phyloP scores from a whole-genome alignment of 176 grass and related monocot genomes.

The Oryza rufipogon region DNA sequence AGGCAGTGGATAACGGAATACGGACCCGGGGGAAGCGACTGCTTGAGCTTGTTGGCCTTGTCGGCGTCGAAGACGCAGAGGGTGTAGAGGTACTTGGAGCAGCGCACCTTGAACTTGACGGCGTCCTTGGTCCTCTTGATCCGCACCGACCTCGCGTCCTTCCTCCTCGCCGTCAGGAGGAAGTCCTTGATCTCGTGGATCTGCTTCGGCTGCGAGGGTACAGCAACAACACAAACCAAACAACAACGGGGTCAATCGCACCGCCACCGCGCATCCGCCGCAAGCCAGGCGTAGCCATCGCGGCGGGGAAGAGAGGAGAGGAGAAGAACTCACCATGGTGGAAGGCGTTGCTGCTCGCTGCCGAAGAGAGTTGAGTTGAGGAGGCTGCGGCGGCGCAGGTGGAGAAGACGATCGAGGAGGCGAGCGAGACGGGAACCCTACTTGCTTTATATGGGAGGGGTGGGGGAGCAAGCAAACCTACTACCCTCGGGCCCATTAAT shows the following conservation, averaged over 20 bases:
- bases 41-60: constrained; percentile 90
- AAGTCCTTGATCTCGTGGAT: constrained; percentile 95
- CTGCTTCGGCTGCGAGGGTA: constrained; percentile 67
- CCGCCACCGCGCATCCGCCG: background rate
- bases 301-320: background rate
- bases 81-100: constrained; percentile 86
- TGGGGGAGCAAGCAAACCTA: background rate
- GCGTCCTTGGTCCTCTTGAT: constrained; percentile 82
- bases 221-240: background rate
- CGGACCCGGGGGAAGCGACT: constrained; percentile 76
- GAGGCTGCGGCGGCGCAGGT: background rate
- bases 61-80: constrained; percentile 83
- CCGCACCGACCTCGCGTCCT: constrained; percentile 75
- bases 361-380: background rate
- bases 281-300: background rate
- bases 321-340: constrained; percentile 30
- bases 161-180: constrained; percentile 81
- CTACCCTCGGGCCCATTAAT: background rate
- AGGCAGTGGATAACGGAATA: background rate
- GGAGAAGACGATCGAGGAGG: background rate
- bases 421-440: background rate
- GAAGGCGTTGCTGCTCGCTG: background rate
- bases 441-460: background rate
- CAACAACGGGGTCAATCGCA: background rate
- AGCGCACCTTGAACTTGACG: constrained; percentile 88